Percentiles rank a stretch among this genome's conserved stretches.
Conservation (phyloP, 2,329 filamentous ascomycete genomes). For the Venturia asperata region DNA sequence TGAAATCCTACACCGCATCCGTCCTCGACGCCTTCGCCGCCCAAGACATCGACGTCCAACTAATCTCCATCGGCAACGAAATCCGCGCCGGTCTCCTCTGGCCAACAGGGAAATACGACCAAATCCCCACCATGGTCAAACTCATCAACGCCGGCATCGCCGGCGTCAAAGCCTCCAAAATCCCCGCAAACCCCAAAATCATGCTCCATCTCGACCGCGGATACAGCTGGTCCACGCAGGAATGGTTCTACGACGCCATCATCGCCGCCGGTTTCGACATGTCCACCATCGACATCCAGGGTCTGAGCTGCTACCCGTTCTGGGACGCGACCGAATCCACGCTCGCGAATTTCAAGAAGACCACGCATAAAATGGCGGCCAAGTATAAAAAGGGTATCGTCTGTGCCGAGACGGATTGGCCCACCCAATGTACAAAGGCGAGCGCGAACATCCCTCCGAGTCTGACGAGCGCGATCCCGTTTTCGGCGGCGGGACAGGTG, state of each 20-base stretch:
- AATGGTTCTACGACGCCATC: slow-evolving; percentile 57
- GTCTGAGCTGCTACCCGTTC: slow-evolving; percentile 68
- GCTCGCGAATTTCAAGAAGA: slow-evolving; percentile 48
- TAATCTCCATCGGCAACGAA: slow-evolving; percentile 68
- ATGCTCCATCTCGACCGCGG: slow-evolving; percentile 71
- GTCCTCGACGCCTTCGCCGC: slow-evolving; percentile 55
- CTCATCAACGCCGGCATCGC: slow-evolving; percentile 58
- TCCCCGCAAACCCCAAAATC: slow-evolving; percentile 55
- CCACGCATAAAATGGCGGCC: slow-evolving; percentile 51
- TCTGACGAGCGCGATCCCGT: slow-evolving; percentile 48
- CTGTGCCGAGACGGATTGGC: slow-evolving; percentile 68
- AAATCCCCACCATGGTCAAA: slow-evolving; percentile 50
- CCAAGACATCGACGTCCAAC: slow-evolving; percentile 47
- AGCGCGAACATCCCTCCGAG: slow-evolving; percentile 55
- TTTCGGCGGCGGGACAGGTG: slow-evolving; percentile 56
- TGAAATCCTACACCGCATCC: slow-evolving; percentile 63
- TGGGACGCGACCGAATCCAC: slow-evolving; percentile 52
- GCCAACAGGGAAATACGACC: slow-evolving; percentile 47
- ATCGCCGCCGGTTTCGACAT: slow-evolving; percentile 46
- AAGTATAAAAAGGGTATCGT: slow-evolving; percentile 59
- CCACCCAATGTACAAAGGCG: slow-evolving; percentile 49
- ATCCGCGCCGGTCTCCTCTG: slow-evolving; percentile 62
- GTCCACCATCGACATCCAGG: slow-evolving; percentile 58
- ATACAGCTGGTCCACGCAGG: slow-evolving; percentile 60
- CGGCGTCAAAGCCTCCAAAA: slow-evolving; percentile 56